Conservation (phyloP, 495 filamentous ascomycete species). For the Rostrohypoxylon terebratum region DNA sequence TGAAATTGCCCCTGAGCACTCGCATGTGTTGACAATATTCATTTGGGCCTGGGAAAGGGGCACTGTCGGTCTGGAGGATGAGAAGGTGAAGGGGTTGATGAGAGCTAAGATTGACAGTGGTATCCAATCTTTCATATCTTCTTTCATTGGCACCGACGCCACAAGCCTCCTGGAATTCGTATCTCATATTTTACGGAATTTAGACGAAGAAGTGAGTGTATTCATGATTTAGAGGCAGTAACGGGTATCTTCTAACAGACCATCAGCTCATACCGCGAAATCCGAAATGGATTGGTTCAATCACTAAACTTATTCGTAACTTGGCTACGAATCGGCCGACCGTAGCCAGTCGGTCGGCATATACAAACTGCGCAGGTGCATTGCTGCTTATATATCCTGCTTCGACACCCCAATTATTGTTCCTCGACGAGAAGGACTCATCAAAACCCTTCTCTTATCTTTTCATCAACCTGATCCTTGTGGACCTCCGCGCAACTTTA, state of each 20-base stretch:
- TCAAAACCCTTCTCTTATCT: conserved; percentile 68
- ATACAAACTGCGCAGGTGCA: conserved; percentile 62
- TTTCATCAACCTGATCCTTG: conserved; percentile 68
- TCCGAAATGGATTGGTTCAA: conserved; percentile 58
- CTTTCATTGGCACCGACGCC: conserved; percentile 64
- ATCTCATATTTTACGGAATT: conserved; percentile 55
- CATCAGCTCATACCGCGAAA: conserved; percentile 46
- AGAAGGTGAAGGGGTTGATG: conserved; percentile 39
- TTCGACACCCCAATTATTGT: conserved; percentile 59
- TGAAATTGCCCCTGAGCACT: conserved; percentile 64
- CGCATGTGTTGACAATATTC: conserved; percentile 64
- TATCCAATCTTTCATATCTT: conserved; percentile 57
- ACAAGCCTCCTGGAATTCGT: conserved; percentile 63
- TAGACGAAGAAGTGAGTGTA: conserved; percentile 55
- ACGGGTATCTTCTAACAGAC: conserved; percentile 13
- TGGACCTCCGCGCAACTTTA: conserved; percentile 71
- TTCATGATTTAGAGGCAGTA: no score
- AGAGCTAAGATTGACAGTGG: conserved; percentile 57
- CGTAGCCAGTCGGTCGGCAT: conserved; percentile 58
- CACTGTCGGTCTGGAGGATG: conserved; percentile 37
- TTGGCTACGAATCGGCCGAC: conserved; percentile 62
- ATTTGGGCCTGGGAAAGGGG: conserved; percentile 63
- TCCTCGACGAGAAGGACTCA: conserved; percentile 53
- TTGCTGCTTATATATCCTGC: conserved; percentile 65
- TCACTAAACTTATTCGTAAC: conserved; percentile 55